Evolutionary conservation across 257 asterid species (phyloP), one percentile per base, ranked within the genome.

Genomic region (Gentiana dahurica): DNA sequence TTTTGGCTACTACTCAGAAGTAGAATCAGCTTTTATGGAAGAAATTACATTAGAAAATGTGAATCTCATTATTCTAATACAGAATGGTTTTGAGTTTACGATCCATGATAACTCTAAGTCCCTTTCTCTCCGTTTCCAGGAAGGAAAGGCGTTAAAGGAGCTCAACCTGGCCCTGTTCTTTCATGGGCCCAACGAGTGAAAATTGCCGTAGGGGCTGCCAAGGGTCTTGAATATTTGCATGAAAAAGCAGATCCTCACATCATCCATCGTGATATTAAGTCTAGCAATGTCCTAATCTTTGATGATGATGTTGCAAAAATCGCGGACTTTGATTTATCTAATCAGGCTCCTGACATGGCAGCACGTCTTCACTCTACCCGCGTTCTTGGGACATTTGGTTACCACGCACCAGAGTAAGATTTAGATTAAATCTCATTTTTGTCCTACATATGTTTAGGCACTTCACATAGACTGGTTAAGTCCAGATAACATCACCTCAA

Each of bases 291-390:
- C 56, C 97, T 89, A 70, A 81, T 89, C 8, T 85, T 85, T 63
- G 95, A 85, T 73, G 95, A 89, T 67, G 83, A 73, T 65, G 85
- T 77, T 79, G 94, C 97, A 60, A 89, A 81, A 75, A 72, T 89
- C 64, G 95, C 94, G 43, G 97, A 89, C 61, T 89, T 89, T 68
- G 85, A 89, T 76, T 82, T 85, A 72, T 85, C 97, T 58, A 89
- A 89, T 70, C 97, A 89, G 75, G 89, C 97, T 52, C 97, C 97
- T 55, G 97, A 89, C 73, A 89, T 85, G 95, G 95, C 97, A 71
- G 97, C 97, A 38, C 94, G 97, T 38, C 95, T 89, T 71, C 97
- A 89, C 75, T 89, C 97, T 62, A 89, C 97, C 61, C 77, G 97
- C 62, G 97, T 89, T 71, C 74, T 89, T 55, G 97, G 97, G 71